A percentile compares a stretch with the other conserved stretches of the same genome.
Evolutionary conservation across 352 stramenopile species (phyloP).

Genomic region (Phytophthora colocasiae): DNA sequence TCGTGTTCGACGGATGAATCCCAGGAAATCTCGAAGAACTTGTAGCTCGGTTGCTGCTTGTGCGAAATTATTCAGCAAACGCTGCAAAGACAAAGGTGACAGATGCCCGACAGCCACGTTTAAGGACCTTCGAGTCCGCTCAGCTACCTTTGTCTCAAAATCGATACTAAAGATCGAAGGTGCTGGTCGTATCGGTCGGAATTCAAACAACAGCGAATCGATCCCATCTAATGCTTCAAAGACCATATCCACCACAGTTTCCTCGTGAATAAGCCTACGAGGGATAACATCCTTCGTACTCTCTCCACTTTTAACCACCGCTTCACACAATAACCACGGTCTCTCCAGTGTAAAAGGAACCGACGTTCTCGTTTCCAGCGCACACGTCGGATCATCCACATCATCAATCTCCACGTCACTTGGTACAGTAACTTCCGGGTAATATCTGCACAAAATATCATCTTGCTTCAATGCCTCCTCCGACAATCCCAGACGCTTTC

Average conservation of each 20-base stretch:
- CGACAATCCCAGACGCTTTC: slow-evolving; percentile 16
- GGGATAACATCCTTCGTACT: slow-evolving; percentile 6
- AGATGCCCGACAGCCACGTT: slow-evolving; percentile 53
- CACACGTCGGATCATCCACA: slow-evolving; percentile 15
- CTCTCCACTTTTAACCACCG: slow-evolving; percentile 24
- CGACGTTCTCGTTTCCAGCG: slow-evolving; percentile 14
- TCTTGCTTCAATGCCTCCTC: slow-evolving; percentile 31
- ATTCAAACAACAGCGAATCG: slow-evolving; percentile 61
- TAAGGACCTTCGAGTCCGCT: slow-evolving; percentile 33
- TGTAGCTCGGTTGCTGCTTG: slow-evolving; percentile 54
- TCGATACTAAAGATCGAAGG: slow-evolving; percentile 46
- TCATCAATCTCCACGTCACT: slow-evolving; percentile 14
- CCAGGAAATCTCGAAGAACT: slow-evolving; percentile 52
- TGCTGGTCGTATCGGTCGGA: slow-evolving; percentile 6
- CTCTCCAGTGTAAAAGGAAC: slow-evolving; percentile 43
- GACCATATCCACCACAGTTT: slow-evolving; percentile 50
- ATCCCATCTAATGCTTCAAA: slow-evolving; percentile 70
- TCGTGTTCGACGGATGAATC: slow-evolving; percentile 27
- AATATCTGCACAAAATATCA: slow-evolving; percentile 57
- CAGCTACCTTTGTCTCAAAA: slow-evolving; percentile 33
- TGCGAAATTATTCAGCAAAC: slow-evolving; percentile 42
- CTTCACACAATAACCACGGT: slow-evolving; percentile 45
- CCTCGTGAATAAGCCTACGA: slow-evolving; percentile 53
- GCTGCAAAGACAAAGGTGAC: slow-evolving; percentile 49
- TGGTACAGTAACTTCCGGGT: slow-evolving; percentile 22